Percentiles rank a stretch among this genome's conserved stretches.
phyloP scores from a whole-genome alignment of 345 rosid genomes.

The Bretschneidera sinensis region DNA sequence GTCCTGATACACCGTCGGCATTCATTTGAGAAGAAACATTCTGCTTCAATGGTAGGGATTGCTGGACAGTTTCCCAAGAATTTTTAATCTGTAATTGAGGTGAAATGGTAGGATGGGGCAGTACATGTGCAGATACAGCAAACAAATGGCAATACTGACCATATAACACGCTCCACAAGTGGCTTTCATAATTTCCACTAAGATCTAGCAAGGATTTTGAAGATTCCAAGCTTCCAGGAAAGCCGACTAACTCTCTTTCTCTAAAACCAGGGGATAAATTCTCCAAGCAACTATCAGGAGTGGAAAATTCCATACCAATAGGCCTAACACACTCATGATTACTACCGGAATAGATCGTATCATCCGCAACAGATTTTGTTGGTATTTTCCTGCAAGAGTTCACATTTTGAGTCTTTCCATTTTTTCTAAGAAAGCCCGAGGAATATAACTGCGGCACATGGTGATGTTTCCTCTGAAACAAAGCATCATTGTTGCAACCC shows the following conservation, averaged over 20 bases:
- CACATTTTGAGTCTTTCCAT: slow-evolving; percentile 12
- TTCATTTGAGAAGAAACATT: slow-evolving; percentile 14
- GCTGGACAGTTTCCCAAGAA: slow-evolving; percentile 14
- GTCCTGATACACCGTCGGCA: slow-evolving; percentile 4
- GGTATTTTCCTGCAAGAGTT: slow-evolving; percentile 3
- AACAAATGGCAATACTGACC: slow-evolving; percentile 7
- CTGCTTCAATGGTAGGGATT: slow-evolving; percentile 10
- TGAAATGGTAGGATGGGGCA: neutral
- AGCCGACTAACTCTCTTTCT: slow-evolving; percentile 11
- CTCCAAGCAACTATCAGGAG: neutral
- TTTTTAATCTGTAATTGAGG: slow-evolving; percentile 9
- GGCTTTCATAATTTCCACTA: slow-evolving; percentile 21
- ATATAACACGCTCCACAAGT: slow-evolving; percentile 13
- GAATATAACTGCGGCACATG: neutral
- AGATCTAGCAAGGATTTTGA: slow-evolving; percentile 25
- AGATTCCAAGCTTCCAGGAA: slow-evolving; percentile 10
- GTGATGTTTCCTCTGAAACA: neutral
- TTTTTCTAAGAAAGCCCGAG: neutral
- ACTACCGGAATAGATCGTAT: neutral
- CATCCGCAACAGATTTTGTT: neutral
- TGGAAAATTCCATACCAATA: neutral
- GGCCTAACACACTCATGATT: neutral
- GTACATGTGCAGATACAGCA: neutral
- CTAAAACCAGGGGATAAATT: neutral
- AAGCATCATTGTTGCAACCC: neutral